Evolutionary conservation across 352 stramenopile species (phyloP), one percentile per base, ranked within the genome.

Genomic region (Phytopythium mirpurense): DNA sequence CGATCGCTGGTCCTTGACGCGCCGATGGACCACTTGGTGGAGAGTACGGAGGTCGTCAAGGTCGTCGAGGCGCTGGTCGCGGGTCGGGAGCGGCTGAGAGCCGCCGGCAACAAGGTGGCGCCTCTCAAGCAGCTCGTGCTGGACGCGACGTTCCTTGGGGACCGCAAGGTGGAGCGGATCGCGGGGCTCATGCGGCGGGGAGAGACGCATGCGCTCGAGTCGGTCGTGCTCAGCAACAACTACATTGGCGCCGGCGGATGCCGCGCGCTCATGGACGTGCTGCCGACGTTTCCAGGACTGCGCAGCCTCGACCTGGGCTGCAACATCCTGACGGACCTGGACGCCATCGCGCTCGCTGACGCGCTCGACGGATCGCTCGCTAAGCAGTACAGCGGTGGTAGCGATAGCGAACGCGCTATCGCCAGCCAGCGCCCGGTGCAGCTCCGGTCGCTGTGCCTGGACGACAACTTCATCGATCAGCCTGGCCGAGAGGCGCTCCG

Each of bases 291-390:
- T 46, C 64, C 52, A 19, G 29, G 26, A 12, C 63, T 85, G 1
- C 58, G 51, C 6, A 50, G 54, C 16, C 55, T 88, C 31, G 65
- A 72, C 18, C 54, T 88, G 45, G 65, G 63, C 19, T 58, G 68
- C 41, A 88, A 88, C 40, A 86, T 88, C 42, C 53, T 88, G 37
- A 86, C 74, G 0, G 74, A 86, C 56, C 47, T 68, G 14, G 74
- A 83, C 48, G 69, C 63, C 1, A 44, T 69, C n/a, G 60, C 64
- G 14, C 35, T 72, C 18, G 64, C 54, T 5, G 56, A 72, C 11
- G 34, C 31, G n/a, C 23, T 68, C 43, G 60, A 63, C 59, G n/a
- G 52, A 24, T 2, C 21, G 32, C 36, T 41, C 31, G n/a, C 37
- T 24, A 23, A 49, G 48, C 5, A 47, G 34, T 27, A 3, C 38